Evolutionary conservation across 2,329 filamentous ascomycete genomes (phyloP), one percentile per base, ranked within the genome.

Genomic region (Talaromyces funiculosus): DNA sequence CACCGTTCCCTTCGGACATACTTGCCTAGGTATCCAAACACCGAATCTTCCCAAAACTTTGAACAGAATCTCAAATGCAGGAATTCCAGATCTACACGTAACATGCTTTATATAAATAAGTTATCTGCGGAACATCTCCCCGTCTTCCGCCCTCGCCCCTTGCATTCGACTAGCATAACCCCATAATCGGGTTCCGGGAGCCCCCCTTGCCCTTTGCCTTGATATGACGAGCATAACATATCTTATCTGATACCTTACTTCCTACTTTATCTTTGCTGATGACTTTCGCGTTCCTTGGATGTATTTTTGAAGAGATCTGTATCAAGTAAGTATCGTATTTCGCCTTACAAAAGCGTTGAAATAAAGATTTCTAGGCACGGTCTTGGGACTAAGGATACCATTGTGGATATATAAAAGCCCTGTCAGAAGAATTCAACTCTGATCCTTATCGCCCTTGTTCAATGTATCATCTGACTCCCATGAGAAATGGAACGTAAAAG

Each of bases 291-390:
- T 14, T 10, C 31, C 9, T 14, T 20, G 3, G 29, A 20, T 4
- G 47, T 51, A 35, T 8, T 51, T 51, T 51, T 33, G n/a, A 51
- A 20, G 3, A 4, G 26, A 14, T 18, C 3, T 47, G 54, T 57
- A 57, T 37, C 12, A 6, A 38, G 55, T 57, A 49, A 20, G 42
- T 57, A 49, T n/a, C 49, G 55, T 57, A 57, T 47, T 57, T 29
- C 43, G 35, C 31, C 5, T 6, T 57, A 57, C 55, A 51, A 5
- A 49, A n/a, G 29, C 10, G 29, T 22, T 16, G 29, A 20, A 33
- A 51, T 29, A 51, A 51, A 51, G n/a, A 49, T 20, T 3, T 26
- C 10, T 24, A 16, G n/a, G n/a, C n/a, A 16, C 31, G 4, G 4
- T 45, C 4, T 14, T 24, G 12, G 8, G 18, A 12, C 26, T 7